Conservation (phyloP, 495 filamentous ascomycete species). For the Elasticomyces elasticus region DNA sequence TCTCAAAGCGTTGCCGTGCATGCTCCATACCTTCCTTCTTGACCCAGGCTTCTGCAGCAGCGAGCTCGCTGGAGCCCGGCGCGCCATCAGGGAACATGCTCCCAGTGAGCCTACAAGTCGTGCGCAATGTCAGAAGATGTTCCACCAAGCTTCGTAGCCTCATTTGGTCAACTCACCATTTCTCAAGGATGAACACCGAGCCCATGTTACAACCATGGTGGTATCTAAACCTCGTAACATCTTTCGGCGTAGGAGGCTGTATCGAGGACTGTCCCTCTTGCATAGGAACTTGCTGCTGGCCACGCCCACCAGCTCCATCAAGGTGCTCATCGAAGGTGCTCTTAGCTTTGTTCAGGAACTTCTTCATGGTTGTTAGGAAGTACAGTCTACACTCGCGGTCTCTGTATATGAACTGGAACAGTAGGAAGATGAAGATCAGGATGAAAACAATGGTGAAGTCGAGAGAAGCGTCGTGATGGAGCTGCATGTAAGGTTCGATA, state of each 20-base stretch:
- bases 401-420: neutral
- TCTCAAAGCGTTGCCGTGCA: slow-evolving; percentile 41
- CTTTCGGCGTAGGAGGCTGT: slow-evolving; percentile 31
- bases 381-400: slow-evolving; percentile 7
- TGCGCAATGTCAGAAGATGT: too few species aligned
- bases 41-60: slow-evolving; percentile 36
- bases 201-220: slow-evolving; percentile 50
- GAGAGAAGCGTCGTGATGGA: neutral
- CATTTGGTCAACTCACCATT: too few species aligned
- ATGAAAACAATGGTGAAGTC: slow-evolving; percentile 10
- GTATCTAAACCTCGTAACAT: slow-evolving; percentile 45
- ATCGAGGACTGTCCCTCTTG: slow-evolving; percentile 24
- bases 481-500: too few species aligned
- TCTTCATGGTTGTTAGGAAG: slow-evolving; percentile 24
- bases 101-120: slow-evolving; percentile 41
- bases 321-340: slow-evolving; percentile 5
- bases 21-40: slow-evolving; percentile 35
- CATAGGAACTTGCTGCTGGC: slow-evolving; percentile 9
- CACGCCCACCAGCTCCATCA: slow-evolving; percentile 1
- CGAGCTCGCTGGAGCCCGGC: slow-evolving; percentile 36
- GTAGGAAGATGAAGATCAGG: slow-evolving; percentile 15
- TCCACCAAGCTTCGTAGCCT: too few species aligned
- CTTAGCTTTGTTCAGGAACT: slow-evolving; percentile 27
- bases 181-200: slow-evolving; percentile 45
- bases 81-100: slow-evolving; percentile 35